phyloP scores from a whole-genome alignment of 495 filamentous ascomycete genomes.

The Penicillium angulare region DNA sequence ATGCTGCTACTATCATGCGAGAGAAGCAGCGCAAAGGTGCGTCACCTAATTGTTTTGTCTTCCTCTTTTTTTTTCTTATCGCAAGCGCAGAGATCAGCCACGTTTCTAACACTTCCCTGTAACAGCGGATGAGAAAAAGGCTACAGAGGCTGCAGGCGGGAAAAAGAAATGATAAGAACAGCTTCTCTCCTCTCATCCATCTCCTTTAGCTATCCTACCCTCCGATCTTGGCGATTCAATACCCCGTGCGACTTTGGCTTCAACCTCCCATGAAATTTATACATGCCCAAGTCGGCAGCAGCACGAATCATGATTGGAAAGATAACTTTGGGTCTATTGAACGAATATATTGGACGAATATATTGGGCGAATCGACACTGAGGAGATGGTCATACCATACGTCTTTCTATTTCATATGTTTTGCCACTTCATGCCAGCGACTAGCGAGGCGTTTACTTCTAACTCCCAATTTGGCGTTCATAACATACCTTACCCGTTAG shows the following conservation, averaged over 20 bases:
- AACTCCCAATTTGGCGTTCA: slow-evolving; percentile 18
- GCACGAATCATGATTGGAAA: neutral
- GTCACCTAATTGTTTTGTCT: slow-evolving; percentile 10
- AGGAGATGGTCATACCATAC: too few relatives aligned
- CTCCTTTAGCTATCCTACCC: too few relatives aligned
- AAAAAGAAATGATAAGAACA: slow-evolving; percentile 33
- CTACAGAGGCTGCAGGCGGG: slow-evolving; percentile 21
- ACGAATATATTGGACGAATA: too few relatives aligned
- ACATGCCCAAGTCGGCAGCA: neutral
- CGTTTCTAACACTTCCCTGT: slow-evolving; percentile 1
- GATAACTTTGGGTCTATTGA: neutral
- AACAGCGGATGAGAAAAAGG: slow-evolving; percentile 34
- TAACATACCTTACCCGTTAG: too few relatives aligned
- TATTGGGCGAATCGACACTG: too few relatives aligned
- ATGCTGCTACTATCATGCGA: slow-evolving; percentile 79
- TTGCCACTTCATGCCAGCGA: slow-evolving; percentile 13
- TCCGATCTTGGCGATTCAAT: neutral
- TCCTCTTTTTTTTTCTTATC: neutral
- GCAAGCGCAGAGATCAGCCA: neutral
- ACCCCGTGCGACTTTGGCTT: too few relatives aligned
- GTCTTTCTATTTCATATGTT: slow-evolving; percentile 3
- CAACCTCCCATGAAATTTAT: neutral
- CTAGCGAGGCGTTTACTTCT: slow-evolving; percentile 28
- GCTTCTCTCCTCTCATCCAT: too few relatives aligned
- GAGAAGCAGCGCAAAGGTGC: slow-evolving; percentile 85